Percentiles rank a stretch among this genome's conserved stretches.
Evolutionary conservation across 495 filamentous ascomycete genomes (phyloP).

Genomic region (Aspergillus heteromorphus): DNA sequence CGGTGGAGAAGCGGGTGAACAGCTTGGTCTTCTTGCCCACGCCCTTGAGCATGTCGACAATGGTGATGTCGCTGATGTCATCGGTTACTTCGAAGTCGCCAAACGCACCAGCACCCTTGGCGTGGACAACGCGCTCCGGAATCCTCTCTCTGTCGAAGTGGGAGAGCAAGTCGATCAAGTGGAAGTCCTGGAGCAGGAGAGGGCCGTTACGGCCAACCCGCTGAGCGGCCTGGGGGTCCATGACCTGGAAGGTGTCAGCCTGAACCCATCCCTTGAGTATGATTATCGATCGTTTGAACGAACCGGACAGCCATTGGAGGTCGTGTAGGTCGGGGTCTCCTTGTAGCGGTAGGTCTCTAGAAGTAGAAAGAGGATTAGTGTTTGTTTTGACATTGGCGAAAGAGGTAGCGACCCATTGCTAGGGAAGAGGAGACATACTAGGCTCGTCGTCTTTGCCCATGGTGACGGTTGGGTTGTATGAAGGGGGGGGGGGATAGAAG

Average conservation of each 20-base stretch:
- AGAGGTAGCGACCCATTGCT: neutral
- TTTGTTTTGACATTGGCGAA: neutral
- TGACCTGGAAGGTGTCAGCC: conserved; percentile 27
- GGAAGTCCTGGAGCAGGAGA: conserved; percentile 58
- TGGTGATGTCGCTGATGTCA: conserved; percentile 52
- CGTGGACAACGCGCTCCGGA: conserved; percentile 72
- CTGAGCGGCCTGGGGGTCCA: conserved; percentile 53
- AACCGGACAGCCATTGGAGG: conserved; percentile 55
- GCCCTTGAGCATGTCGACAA: conserved; percentile 51
- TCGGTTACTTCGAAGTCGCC: conserved; percentile 70
- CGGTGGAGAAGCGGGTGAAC: conserved; percentile 65
- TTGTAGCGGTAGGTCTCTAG: conserved; percentile 49
- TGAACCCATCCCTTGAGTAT: neutral
- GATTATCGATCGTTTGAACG: neutral
- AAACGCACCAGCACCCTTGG: conserved; percentile 74
- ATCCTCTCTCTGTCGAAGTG: conserved; percentile 67
- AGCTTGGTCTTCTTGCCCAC: conserved; percentile 64
- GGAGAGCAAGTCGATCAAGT: conserved; percentile 60
- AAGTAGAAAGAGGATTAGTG: neutral
- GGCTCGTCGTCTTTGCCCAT: conserved; percentile 36
- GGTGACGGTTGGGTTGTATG: conserved; percentile 11
- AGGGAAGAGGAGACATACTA: conserved; percentile 17
- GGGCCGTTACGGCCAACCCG: conserved; percentile 60
- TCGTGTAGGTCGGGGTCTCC: conserved; percentile 55
- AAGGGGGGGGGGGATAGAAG: no score